These are phyloP conservation scores for Rhodotorula paludigena DNA, from an alignment of 768 basidiomycete species.

Conservation along the genomic window DNA sequence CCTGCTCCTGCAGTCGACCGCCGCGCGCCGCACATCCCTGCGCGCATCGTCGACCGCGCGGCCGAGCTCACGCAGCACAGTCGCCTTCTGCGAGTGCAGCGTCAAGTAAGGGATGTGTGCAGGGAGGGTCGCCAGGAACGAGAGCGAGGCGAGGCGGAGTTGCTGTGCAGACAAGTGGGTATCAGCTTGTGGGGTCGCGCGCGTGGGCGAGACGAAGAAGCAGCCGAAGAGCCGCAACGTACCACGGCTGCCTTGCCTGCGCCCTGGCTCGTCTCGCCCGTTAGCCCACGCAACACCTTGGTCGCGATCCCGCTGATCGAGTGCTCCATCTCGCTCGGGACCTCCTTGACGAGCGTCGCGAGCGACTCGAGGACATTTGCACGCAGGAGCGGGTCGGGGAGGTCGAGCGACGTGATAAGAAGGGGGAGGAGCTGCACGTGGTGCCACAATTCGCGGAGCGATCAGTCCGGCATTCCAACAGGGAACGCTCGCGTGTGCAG, in stretches of 20 bases:
- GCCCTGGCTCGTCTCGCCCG: background rate
- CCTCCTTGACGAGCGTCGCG: constrained; percentile 61
- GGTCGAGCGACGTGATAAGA: constrained; percentile 73
- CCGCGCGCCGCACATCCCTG: constrained; percentile 73
- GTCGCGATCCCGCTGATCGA: constrained; percentile 68
- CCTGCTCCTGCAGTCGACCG: constrained; percentile 66
- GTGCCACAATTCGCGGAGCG: background rate
- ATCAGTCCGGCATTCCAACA: background rate
- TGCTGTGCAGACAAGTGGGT: constrained; percentile 51
- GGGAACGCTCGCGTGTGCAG: background rate
- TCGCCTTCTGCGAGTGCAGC: constrained; percentile 71
- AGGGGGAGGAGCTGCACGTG: constrained; percentile 82
- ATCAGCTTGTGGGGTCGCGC: background rate
- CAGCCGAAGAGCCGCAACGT: background rate
- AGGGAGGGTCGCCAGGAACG: constrained; percentile 69
- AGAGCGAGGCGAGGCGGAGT: constrained; percentile 69
- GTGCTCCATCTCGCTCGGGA: constrained; percentile 54
- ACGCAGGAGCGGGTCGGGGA: constrained; percentile 68
- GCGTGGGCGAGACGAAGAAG: background rate
- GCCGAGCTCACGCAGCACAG: constrained; percentile 68
- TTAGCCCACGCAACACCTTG: constrained; percentile 62
- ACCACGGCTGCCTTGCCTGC: constrained; percentile 21
- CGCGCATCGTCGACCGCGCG: constrained; percentile 84
- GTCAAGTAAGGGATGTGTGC: constrained; percentile 71
- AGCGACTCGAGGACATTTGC: constrained; percentile 76